Percentiles rank a stretch among this genome's conserved stretches.
These are phyloP conservation scores for Leccinum holopus DNA, from an alignment of 1,284 basidiomycete genomes.

Conservation along the genomic window DNA sequence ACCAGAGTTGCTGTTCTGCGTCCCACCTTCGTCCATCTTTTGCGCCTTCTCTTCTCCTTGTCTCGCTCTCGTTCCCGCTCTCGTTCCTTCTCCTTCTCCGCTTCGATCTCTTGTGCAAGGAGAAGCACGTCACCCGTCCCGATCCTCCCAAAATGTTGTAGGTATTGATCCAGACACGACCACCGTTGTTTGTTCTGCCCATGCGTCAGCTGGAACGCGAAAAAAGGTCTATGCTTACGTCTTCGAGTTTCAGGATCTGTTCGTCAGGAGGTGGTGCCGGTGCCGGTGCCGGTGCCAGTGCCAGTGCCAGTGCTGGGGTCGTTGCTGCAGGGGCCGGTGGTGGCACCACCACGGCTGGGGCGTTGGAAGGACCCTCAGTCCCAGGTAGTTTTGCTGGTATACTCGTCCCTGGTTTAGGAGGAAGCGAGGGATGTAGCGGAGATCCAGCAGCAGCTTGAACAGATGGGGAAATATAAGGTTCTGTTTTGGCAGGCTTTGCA, in stretches of 20 bases:
- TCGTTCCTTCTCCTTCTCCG: slow-evolving; percentile 46
- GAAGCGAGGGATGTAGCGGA: slow-evolving; percentile 65
- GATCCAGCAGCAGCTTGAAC: slow-evolving; percentile 32
- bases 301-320: background rate
- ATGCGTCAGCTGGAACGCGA: slow-evolving; percentile 8
- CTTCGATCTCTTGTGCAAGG: slow-evolving; percentile 69
- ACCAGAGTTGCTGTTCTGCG: slow-evolving; percentile 12
- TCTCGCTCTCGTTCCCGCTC: slow-evolving; percentile 40
- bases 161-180: slow-evolving; percentile 71
- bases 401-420: slow-evolving; percentile 45
- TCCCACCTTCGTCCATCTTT: slow-evolving; percentile 36
- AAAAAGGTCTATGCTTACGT: slow-evolving; percentile 42
- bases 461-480: slow-evolving; percentile 10
- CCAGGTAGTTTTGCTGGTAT: slow-evolving; percentile 35
- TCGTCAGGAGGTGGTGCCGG: slow-evolving; percentile 43
- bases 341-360: slow-evolving; percentile 5
- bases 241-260: slow-evolving; percentile 58
- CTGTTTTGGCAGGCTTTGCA: slow-evolving; percentile 26
- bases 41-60: slow-evolving; percentile 29
- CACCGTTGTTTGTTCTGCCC: slow-evolving; percentile 66
- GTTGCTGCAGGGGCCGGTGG: slow-evolving; percentile 21
- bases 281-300: slow-evolving; percentile 4
- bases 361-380: slow-evolving; percentile 21
- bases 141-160: slow-evolving; percentile 74
- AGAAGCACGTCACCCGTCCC: slow-evolving; percentile 70